A percentile compares a stretch with the other conserved stretches of the same genome.
These are phyloP conservation scores for Leccinum subtestaceum DNA, from an alignment of 768 basidiomycete genomes.

Conservation along the genomic window DNA sequence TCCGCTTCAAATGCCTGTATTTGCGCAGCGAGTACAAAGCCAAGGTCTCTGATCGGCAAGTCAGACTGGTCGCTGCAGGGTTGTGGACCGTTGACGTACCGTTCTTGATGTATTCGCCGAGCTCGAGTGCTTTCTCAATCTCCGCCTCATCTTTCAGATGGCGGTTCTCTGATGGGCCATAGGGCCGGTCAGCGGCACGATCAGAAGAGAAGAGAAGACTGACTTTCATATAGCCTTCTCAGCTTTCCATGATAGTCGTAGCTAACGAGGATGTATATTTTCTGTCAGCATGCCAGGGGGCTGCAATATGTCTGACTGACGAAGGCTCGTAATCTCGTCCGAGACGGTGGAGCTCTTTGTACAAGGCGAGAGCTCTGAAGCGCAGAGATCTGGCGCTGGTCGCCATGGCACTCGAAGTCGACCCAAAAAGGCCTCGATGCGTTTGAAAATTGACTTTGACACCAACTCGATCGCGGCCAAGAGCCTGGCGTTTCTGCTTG, in stretches of 20 bases:
- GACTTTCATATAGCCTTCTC: slow-evolving; percentile 72
- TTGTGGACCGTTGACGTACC: slow-evolving; percentile 42
- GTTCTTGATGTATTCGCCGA: slow-evolving; percentile 85
- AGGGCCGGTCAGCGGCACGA: not conserved
- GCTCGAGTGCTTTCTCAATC: slow-evolving; percentile 69
- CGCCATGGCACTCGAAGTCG: slow-evolving; percentile 37
- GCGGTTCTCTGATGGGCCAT: slow-evolving; percentile 53
- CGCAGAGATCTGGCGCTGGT: slow-evolving; percentile 44
- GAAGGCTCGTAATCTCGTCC: slow-evolving; percentile 81
- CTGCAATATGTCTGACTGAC: slow-evolving; percentile 43
- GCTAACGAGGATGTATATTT: slow-evolving; percentile 34
- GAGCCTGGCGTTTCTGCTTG: not conserved
- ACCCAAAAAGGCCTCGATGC: not conserved
- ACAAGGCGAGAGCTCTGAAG: slow-evolving; percentile 64
- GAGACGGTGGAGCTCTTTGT: slow-evolving; percentile 79
- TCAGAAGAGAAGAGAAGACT: slow-evolving; percentile 19
- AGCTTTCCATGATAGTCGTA: slow-evolving; percentile 78
- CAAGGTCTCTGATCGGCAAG: slow-evolving; percentile 59
- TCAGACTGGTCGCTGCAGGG: not conserved
- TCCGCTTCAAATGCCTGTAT: slow-evolving; percentile 74
- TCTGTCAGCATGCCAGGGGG: slow-evolving; percentile 8
- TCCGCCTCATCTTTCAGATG: slow-evolving; percentile 62
- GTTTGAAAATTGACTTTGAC: not conserved
- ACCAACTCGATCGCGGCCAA: not conserved
- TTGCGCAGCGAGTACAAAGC: slow-evolving; percentile 81